Percentiles rank a stretch among this genome's conserved stretches.
These are phyloP conservation scores for Cucumis cinereus DNA, from an alignment of 306 rosid genomes.

Conservation along the genomic window DNA sequence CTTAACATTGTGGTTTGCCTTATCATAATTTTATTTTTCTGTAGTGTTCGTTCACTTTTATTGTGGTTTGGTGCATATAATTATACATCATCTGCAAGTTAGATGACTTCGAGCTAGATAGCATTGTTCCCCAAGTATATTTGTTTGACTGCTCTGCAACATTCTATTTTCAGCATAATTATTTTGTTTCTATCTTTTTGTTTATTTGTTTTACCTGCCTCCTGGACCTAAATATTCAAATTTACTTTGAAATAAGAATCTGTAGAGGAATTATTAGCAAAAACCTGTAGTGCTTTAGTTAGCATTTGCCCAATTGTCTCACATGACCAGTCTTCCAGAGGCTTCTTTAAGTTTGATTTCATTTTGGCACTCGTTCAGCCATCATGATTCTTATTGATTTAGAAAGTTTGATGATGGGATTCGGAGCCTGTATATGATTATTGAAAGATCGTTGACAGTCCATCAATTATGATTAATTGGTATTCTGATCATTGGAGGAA, in stretches of 20 bases:
- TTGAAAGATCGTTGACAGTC: background rate
- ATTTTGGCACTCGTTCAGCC: background rate
- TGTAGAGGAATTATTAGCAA: background rate
- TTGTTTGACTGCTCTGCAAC: background rate
- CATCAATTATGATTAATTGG: background rate
- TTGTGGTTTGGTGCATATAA: background rate
- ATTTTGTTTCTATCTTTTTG: background rate
- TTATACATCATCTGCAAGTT: background rate
- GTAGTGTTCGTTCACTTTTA: background rate
- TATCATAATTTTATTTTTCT: background rate
- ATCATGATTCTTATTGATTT: background rate
- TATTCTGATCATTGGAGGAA: background rate
- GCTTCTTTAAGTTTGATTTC: background rate
- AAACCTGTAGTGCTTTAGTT: background rate
- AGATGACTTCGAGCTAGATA: background rate
- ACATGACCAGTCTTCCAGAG: background rate
- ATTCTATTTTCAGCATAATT: background rate
- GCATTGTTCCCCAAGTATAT: background rate
- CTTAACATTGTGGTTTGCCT: background rate
- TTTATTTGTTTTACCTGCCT: background rate
- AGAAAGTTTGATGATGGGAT: background rate
- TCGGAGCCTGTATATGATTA: background rate
- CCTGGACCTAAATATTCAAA: background rate
- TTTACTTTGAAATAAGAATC: background rate
- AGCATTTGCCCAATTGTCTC: background rate